phyloP scores from a whole-genome alignment of 2,329 filamentous ascomycete genomes.

The Epichloe brachyelytri region DNA sequence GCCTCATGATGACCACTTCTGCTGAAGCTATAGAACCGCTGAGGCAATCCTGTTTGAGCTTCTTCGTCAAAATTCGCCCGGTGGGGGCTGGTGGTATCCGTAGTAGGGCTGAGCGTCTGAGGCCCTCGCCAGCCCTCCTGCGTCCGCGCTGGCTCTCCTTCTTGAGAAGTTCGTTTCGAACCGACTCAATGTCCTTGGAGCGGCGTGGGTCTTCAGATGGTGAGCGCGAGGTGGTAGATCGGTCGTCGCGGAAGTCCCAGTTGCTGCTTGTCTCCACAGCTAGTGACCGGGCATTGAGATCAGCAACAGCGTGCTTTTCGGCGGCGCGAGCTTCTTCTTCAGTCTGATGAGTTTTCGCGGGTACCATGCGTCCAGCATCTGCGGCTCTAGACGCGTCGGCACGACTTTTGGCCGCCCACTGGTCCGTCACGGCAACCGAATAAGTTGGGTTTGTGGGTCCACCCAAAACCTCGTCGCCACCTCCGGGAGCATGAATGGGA shows the following conservation, averaged over 20 bases:
- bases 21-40: slow-evolving; percentile 19
- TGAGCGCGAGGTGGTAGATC: slow-evolving; percentile 10
- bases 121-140: slow-evolving; percentile 34
- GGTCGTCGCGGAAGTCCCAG: slow-evolving; percentile 10
- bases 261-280: slow-evolving; percentile 13
- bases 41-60: slow-evolving; percentile 23
- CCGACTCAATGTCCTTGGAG: slow-evolving; percentile 24
- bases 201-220: slow-evolving; percentile 23
- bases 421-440: slow-evolving; percentile 61
- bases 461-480: slow-evolving; percentile 48
- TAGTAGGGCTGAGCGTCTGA: slow-evolving; percentile 23
- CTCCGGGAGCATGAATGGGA: slow-evolving; percentile 72
- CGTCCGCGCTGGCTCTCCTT: slow-evolving; percentile 35
- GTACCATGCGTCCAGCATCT: slow-evolving; percentile 53
- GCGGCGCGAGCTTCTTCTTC: slow-evolving; percentile 17
- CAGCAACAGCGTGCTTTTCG: slow-evolving; percentile 32
- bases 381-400: slow-evolving; percentile 45
- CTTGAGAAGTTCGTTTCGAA: slow-evolving; percentile 24
- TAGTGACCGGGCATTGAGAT: slow-evolving; percentile 28
- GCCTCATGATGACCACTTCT: slow-evolving; percentile 6
- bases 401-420: slow-evolving; percentile 51
- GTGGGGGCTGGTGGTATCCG: slow-evolving; percentile 20
- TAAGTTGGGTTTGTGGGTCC: slow-evolving; percentile 67
- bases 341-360: slow-evolving; percentile 22
- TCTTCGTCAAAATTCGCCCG: slow-evolving; percentile 30